Percentiles rank a stretch among this genome's conserved stretches.
Conservation (phyloP, 2,329 filamentous ascomycete genomes). For the Phymatotrichopsis omnivora region DNA sequence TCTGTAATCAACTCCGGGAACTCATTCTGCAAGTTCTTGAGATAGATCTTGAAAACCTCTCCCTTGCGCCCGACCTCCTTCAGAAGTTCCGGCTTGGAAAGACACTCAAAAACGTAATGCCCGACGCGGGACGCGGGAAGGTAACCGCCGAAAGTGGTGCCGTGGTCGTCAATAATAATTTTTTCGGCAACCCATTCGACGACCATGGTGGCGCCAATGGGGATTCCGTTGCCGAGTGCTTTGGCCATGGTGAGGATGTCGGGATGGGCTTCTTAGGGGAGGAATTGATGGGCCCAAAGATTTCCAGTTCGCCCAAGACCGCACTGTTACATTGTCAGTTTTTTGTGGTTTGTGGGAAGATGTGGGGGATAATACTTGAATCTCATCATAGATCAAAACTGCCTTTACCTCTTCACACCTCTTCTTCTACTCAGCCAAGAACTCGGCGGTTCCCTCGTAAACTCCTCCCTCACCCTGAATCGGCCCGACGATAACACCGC, state of each 20-base stretch:
- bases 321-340: constrained; percentile 48
- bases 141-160: constrained; percentile 90
- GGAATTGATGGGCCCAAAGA: constrained; percentile 75
- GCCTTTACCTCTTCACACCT: constrained; percentile 81
- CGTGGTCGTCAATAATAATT: constrained; percentile 69
- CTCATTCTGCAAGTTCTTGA: constrained; percentile 46
- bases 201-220: constrained; percentile 71
- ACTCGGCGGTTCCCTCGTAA: constrained; percentile 70
- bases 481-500: constrained; percentile 90
- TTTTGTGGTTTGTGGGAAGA: not conserved
- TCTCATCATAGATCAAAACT: constrained; percentile 89
- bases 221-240: constrained; percentile 91
- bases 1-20: constrained; percentile 67
- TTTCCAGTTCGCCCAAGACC: constrained; percentile 77
- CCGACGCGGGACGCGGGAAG: constrained; percentile 75
- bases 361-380: constrained; percentile 42
- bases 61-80: constrained; percentile 59
- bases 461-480: constrained; percentile 97
- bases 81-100: constrained; percentile 62
- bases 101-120: constrained; percentile 70
- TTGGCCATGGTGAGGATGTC: constrained; percentile 93
- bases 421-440: constrained; percentile 70
- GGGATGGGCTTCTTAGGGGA: constrained; percentile 73
- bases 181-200: constrained; percentile 54
- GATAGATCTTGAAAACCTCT: constrained; percentile 48